Evolutionary conservation across 1,284 basidiomycete species (phyloP).

Genomic region (Ceratobasidium sp.): DNA sequence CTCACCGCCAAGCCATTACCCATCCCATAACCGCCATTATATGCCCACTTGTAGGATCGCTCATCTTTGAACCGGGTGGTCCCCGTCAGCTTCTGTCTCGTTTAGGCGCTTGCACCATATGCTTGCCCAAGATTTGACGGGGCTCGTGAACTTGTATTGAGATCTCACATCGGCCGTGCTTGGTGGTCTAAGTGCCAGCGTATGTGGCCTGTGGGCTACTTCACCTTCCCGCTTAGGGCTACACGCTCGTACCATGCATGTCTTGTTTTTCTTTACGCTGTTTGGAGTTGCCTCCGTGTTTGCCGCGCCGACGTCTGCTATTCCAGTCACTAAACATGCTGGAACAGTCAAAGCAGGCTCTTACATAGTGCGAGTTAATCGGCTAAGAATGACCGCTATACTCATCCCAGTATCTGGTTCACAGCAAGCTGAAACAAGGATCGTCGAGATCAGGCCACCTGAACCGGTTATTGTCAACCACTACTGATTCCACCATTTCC

Average conservation of each 20-base stretch:
- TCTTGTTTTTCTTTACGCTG: neutral
- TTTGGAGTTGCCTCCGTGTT: constrained; percentile 19
- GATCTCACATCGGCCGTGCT: no score
- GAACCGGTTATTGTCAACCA: neutral
- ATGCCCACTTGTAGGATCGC: no score
- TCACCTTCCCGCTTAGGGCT: no score
- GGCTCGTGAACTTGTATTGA: no score
- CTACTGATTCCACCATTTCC: neutral
- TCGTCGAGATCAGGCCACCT: neutral
- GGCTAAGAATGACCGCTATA: neutral
- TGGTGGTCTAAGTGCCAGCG: no score
- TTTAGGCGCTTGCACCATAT: neutral
- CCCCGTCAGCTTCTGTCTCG: neutral
- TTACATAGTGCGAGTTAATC: neutral
- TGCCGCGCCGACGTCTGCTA: neutral
- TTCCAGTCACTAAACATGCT: constrained; percentile 26
- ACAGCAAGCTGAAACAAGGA: neutral
- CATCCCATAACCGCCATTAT: neutral
- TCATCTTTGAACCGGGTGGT: neutral
- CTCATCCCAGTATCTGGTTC: neutral
- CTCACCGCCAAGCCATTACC: neutral
- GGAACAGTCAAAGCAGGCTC: neutral
- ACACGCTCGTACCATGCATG: neutral
- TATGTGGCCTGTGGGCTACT: no score
- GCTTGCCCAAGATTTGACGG: neutral